Conservation (phyloP, 805 yeast species). For the Ogataea philodendri region DNA sequence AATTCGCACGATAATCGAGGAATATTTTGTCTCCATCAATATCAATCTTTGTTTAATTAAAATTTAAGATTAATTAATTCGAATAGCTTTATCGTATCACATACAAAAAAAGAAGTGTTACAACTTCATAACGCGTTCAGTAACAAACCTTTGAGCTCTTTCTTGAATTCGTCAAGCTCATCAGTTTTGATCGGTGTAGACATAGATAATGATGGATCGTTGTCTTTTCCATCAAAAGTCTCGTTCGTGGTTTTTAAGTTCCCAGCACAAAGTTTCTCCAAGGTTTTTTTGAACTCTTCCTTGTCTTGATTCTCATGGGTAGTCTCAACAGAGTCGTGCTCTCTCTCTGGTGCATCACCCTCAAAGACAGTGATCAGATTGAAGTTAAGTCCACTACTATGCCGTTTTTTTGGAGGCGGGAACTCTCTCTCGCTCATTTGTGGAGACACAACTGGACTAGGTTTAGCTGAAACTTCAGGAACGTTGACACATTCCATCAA, state of each 20-base stretch:
- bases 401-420: constrained; percentile 18
- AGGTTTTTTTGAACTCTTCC: constrained; percentile 20
- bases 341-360: constrained; percentile 14
- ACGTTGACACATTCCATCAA: constrained; percentile 3
- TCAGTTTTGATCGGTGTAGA: constrained; percentile 24
- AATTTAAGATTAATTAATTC: not conserved
- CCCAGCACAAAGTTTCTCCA: constrained; percentile 21
- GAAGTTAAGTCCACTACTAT: constrained; percentile 33
- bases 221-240: constrained; percentile 11
- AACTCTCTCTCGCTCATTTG: constrained; percentile 10
- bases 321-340: constrained; percentile 6
- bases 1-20: constrained; percentile 2
- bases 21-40: constrained; percentile 1
- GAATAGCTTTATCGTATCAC: constrained; percentile 5
- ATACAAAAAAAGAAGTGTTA: constrained; percentile 8
- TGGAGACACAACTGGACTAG: constrained; percentile 11
- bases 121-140: constrained; percentile 16
- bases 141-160: constrained; percentile 21
- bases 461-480: not conserved
- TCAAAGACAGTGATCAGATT: constrained; percentile 26
- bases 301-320: constrained; percentile 16
- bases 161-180: constrained; percentile 16
- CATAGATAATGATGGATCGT: constrained; percentile 17
- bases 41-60: not conserved
- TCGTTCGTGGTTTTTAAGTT: constrained; percentile 1